Evolutionary conservation across 176 grass and related monocot species (phyloP).

Genomic region (Eragrostis curvula): DNA sequence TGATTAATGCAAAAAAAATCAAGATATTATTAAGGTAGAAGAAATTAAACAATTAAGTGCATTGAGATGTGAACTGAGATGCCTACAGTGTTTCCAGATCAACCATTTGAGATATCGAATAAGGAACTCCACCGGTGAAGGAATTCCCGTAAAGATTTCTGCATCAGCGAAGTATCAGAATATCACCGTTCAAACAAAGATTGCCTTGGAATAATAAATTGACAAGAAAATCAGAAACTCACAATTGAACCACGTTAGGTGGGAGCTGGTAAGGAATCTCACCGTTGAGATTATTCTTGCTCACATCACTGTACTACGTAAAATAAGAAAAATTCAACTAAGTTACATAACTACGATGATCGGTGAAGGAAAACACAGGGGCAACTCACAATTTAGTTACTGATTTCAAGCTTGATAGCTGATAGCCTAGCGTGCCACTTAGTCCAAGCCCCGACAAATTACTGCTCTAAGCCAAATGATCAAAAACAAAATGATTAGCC

Average conservation of each 20-base stretch:
- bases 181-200: not conserved
- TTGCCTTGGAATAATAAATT: slow-evolving; percentile 12
- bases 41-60: not conserved
- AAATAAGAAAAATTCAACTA: slow-evolving; percentile 68
- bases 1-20: slow-evolving; percentile 6
- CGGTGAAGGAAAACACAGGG: slow-evolving; percentile 37
- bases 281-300: slow-evolving; percentile 90
- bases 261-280: slow-evolving; percentile 92
- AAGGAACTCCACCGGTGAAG: slow-evolving; percentile 79
- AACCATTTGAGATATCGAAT: slow-evolving; percentile 90
- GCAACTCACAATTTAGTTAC: slow-evolving; percentile 96
- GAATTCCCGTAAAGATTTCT: slow-evolving; percentile 85
- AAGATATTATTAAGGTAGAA: not conserved
- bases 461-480: slow-evolving; percentile 53
- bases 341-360: slow-evolving; percentile 56
- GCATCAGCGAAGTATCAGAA: slow-evolving; percentile 22
- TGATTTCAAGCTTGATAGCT: slow-evolving; percentile 82
- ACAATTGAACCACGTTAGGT: slow-evolving; percentile 80
- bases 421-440: slow-evolving; percentile 75
- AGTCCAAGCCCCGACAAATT: slow-evolving; percentile 74
- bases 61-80: not conserved
- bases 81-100: slow-evolving; percentile 84
- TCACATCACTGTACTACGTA: slow-evolving; percentile 90
- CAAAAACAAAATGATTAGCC: not conserved
- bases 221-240: slow-evolving; percentile 34